A percentile compares a stretch with the other conserved stretches of the same genome.
Conservation (phyloP, 2,329 filamentous ascomycete genomes). For the Hypoxylon sp. region DNA sequence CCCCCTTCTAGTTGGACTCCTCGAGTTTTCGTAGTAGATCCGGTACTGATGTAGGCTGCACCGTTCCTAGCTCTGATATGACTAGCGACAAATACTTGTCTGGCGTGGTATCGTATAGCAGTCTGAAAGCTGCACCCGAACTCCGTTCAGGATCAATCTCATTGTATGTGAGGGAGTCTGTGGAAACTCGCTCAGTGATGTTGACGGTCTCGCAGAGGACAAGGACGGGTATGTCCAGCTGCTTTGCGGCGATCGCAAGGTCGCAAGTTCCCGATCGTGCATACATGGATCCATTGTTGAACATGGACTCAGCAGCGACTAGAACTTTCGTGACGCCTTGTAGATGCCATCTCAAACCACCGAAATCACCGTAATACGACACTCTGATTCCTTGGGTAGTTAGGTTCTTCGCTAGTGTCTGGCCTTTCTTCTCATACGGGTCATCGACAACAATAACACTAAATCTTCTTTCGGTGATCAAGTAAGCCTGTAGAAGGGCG, state of each 20-base stretch:
- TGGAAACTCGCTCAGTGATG: constrained; percentile 85
- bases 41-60: constrained; percentile 88
- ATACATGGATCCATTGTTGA: constrained; percentile 92
- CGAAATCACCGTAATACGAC: constrained; percentile 82
- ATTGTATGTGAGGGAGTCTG: constrained; percentile 94
- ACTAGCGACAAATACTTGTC: constrained; percentile 89
- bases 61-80: constrained; percentile 89
- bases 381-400: constrained; percentile 77
- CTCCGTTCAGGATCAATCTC: constrained; percentile 85
- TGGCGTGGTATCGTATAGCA: constrained; percentile 93
- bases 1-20: constrained; percentile 61
- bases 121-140: constrained; percentile 65
- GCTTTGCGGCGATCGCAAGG: constrained; percentile 84
- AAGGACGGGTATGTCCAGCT: constrained; percentile 82
- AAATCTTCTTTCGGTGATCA: constrained; percentile 77
- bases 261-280: constrained; percentile 89
- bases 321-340: constrained; percentile 77
- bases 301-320: constrained; percentile 92
- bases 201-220: constrained; percentile 96
- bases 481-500: constrained; percentile 79
- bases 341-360: constrained; percentile 81
- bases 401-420: constrained; percentile 76
- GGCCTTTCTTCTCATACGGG: constrained; percentile 65
- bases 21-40: constrained; percentile 69
- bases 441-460: constrained; percentile 87